Evolutionary conservation across 768 basidiomycete genomes (phyloP).

Genomic region (Dacryopinax primogenitus): DNA sequence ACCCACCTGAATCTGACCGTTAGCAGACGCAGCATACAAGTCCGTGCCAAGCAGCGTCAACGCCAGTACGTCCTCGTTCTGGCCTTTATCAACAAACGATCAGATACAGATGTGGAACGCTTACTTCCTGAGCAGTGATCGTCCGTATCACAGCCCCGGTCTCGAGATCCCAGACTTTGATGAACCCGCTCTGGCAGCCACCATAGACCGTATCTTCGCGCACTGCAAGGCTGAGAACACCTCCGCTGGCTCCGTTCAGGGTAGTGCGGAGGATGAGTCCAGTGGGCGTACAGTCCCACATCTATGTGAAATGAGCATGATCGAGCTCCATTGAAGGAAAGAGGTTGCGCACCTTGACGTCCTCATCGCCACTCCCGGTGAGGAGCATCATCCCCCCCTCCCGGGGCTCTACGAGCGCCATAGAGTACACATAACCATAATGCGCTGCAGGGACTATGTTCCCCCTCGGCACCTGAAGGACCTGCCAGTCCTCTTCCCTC

Average conservation of each 20-base stretch:
- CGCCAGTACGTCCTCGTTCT: slow-evolving; percentile 72
- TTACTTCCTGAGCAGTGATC: slow-evolving; percentile 72
- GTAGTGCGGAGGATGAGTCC: slow-evolving; percentile 39
- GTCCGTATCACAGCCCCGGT: slow-evolving; percentile 76
- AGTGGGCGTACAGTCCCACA: slow-evolving; percentile 20
- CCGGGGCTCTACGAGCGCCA: slow-evolving; percentile 39
- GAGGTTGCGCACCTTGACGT: slow-evolving; percentile 51
- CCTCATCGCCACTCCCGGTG: slow-evolving; percentile 84
- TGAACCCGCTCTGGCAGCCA: slow-evolving; percentile 87
- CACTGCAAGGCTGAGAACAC: slow-evolving; percentile 65
- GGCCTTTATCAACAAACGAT: slow-evolving; percentile 6
- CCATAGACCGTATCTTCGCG: slow-evolving; percentile 75
- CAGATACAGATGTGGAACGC: slow-evolving; percentile 11
- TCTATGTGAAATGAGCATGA: slow-evolving; percentile 8
- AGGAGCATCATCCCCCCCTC: slow-evolving; percentile 40
- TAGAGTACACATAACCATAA: slow-evolving; percentile 86
- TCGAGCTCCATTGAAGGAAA: not conserved
- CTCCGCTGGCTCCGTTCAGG: slow-evolving; percentile 62
- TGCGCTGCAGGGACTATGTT: slow-evolving; percentile 83
- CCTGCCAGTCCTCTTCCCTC: slow-evolving; percentile 11
- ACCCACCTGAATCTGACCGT: slow-evolving; percentile 53
- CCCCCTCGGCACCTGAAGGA: slow-evolving; percentile 44
- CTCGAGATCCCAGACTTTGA: slow-evolving; percentile 82
- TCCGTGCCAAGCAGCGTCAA: slow-evolving; percentile 53
- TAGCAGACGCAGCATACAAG: slow-evolving; percentile 39